Base-by-base conservation (phyloP, 371 early-diverging fungal species). In the Coemansia sp. region DNA sequence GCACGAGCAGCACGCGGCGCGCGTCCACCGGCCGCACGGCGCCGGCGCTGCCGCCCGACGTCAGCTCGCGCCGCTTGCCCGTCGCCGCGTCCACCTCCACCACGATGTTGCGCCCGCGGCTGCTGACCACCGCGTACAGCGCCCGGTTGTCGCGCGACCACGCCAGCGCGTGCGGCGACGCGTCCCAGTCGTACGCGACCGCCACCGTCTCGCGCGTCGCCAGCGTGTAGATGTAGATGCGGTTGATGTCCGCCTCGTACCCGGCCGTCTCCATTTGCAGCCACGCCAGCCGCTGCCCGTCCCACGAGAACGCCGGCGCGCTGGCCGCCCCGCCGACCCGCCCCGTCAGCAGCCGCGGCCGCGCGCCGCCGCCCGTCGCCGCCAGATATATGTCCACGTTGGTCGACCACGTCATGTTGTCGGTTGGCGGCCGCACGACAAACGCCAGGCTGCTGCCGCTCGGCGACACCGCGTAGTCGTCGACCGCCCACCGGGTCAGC, bases 221-320 rank as follows among this genome's bases (percentile, higher is more conserved):
- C 7, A 51, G 26, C 26, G 54, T 54, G 31, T 60, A 38, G 8
- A 89, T 20, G 32, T 85, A 75, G 39, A 93, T 86, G 13, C 84
- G 82, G 63, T 87, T 89, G 40, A 83, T 84, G 47, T 90, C 92
- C 1, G 91, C 68, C 76, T 93, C 91, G 57, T 92, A 88, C 40
- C 86, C 85, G 8, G 85, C 87, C 31, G 67, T 80, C 53, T 78
- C 66, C 88, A 89, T 90, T 76, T 91, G 90, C 35, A 91, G 77
- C 77, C 88, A 93, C 5, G 77, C 77, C 31, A 76, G 26, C 36
- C 20, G 16, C 13, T 32, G 48, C 16, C 77, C 77, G n/a, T 76
- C 77, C 9, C 36, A 13, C 5, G 74, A 73, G 38, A 72, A 76
- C 14, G 49, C 55, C 0, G 76, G 76, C 0, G 52, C 39, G 16